Evolutionary conservation across 352 stramenopile genomes (phyloP).

Genomic region (Globisporangium alternatum): DNA sequence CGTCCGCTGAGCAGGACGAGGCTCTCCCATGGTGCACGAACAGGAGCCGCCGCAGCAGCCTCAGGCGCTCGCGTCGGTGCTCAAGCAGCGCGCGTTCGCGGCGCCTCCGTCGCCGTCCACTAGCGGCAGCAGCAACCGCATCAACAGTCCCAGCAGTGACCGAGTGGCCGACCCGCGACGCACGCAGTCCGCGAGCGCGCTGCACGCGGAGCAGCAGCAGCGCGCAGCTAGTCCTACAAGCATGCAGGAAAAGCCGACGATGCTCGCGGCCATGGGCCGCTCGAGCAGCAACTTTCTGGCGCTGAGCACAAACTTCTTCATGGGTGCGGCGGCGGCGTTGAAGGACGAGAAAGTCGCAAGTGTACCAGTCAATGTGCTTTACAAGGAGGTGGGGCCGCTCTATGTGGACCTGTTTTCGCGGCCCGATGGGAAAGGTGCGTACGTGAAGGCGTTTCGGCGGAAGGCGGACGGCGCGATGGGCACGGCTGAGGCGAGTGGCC

Average conservation of each 20-base stretch:
- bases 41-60: neutral
- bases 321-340: slow-evolving; percentile 8
- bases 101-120: neutral
- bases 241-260: slow-evolving; percentile 15
- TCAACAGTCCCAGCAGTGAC: neutral
- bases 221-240: neutral
- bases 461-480: slow-evolving; percentile 50
- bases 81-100: neutral
- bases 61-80: slow-evolving; percentile 1
- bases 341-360: slow-evolving; percentile 29
- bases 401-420: slow-evolving; percentile 79
- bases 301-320: slow-evolving; percentile 26
- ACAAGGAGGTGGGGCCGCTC: slow-evolving; percentile 43
- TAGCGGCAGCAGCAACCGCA: neutral
- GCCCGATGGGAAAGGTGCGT: slow-evolving; percentile 59
- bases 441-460: slow-evolving; percentile 72
- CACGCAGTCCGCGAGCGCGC: slow-evolving; percentile 51
- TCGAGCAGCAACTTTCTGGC: slow-evolving; percentile 50
- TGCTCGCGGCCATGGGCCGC: slow-evolving; percentile 24
- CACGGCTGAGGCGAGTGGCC: slow-evolving; percentile 49
- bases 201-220: slow-evolving; percentile 22
- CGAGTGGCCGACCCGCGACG: slow-evolving; percentile 33
- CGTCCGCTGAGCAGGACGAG: neutral
- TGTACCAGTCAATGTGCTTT: slow-evolving; percentile 42
- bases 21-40: slow-evolving; percentile 9